Conservation (phyloP, 495 filamentous ascomycete genomes). For the Baudoinia panamericana region DNA sequence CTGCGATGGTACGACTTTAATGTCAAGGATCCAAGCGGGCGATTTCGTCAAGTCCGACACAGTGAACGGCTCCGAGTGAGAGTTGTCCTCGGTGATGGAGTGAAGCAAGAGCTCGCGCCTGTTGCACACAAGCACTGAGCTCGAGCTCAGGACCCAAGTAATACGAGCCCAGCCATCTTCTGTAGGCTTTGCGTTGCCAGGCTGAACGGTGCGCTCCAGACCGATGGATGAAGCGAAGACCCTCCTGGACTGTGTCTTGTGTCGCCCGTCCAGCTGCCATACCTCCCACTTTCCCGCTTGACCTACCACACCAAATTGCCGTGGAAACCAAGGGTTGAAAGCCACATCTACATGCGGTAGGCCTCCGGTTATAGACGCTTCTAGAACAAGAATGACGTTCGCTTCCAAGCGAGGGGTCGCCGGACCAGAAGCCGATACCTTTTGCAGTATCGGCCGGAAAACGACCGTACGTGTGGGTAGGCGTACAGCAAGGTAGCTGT, state of each 20-base stretch:
- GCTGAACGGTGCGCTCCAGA: too few relatives aligned
- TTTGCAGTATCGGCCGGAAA: slow-evolving; percentile 19
- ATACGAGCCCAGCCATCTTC: slow-evolving; percentile 32
- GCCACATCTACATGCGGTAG: slow-evolving; percentile 53
- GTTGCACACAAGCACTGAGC: slow-evolving; percentile 26
- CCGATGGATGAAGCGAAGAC: too few relatives aligned
- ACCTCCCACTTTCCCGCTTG: slow-evolving; percentile 59
- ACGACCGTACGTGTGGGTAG: slow-evolving; percentile 19
- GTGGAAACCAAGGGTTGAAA: slow-evolving; percentile 63
- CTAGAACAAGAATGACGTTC: slow-evolving; percentile 47
- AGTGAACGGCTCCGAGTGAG: too few relatives aligned
- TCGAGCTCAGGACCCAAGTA: slow-evolving; percentile 25
- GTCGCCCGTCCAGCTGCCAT: slow-evolving; percentile 48
- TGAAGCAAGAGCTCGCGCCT: slow-evolving; percentile 22
- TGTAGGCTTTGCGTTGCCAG: background rate
- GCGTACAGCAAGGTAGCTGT: slow-evolving; percentile 25
- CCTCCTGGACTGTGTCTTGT: background rate
- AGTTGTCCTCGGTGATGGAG: slow-evolving; percentile 16
- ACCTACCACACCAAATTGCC: slow-evolving; percentile 62
- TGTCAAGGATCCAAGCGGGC: slow-evolving; percentile 27
- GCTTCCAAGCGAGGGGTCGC: slow-evolving; percentile 44
- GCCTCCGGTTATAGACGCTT: slow-evolving; percentile 41
- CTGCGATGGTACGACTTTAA: slow-evolving; percentile 15
- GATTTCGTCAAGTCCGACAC: slow-evolving; percentile 12
- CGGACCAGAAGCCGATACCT: slow-evolving; percentile 6